Conservation (phyloP, 495 filamentous ascomycete species). For the Xylaria palmicola region DNA sequence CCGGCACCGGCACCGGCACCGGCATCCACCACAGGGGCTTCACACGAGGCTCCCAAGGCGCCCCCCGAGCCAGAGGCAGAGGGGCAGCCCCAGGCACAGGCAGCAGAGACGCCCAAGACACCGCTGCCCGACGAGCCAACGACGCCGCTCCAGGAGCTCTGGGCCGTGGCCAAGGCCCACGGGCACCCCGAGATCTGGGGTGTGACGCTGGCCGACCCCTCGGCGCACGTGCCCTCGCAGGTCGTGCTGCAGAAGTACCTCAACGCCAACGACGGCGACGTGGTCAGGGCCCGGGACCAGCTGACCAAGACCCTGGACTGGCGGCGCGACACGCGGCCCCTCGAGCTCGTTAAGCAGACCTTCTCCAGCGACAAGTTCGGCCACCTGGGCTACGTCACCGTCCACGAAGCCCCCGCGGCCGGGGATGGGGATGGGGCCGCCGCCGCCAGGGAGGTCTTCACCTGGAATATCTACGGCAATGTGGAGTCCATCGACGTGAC, state of each 20-base stretch:
- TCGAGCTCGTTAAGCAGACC: conserved; percentile 45
- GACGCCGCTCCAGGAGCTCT: conserved; percentile 36
- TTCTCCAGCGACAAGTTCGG: conserved; percentile 56
- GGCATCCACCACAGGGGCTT: background rate
- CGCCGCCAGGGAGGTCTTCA: conserved; percentile 56
- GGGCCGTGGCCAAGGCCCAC: conserved; percentile 32
- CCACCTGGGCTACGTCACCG: conserved; percentile 56
- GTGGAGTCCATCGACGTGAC: conserved; percentile 69
- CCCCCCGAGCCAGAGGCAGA: background rate
- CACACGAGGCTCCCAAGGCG: background rate
- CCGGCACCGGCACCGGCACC: conserved; percentile 7
- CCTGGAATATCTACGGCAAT: conserved; percentile 85
- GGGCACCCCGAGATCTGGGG: conserved; percentile 77
- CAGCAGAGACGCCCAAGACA: conserved; percentile 14
- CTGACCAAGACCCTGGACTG: conserved; percentile 75
- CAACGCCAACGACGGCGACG: conserved; percentile 77
- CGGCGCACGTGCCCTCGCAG: conserved; percentile 64
- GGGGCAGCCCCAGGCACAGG: background rate
- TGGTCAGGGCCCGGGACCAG: conserved; percentile 69
- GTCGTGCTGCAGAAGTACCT: conserved; percentile 89
- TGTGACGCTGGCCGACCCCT: conserved; percentile 55
- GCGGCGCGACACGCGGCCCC: conserved; percentile 62
- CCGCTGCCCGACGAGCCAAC: conserved; percentile 25
- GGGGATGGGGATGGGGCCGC: too few relatives aligned
- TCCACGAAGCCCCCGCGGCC: too few relatives aligned